Conservation (phyloP, 257 asterid genomes). For the Ophiorrhiza pumila region DNA sequence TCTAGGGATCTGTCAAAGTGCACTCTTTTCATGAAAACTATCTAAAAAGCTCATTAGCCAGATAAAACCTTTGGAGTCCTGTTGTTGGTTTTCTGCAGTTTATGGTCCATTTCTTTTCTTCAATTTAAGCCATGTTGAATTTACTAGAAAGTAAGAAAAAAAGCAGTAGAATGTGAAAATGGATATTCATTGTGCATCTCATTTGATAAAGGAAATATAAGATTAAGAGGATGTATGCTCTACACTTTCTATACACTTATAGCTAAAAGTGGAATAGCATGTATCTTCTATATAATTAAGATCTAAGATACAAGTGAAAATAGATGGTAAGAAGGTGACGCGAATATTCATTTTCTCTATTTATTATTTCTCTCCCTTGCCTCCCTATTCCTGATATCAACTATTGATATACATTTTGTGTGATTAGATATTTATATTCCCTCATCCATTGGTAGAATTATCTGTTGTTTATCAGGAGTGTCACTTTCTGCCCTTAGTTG, state of each 20-base stretch:
- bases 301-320: neutral
- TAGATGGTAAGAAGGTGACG: no score
- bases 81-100: neutral
- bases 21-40: neutral
- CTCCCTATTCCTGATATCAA: neutral
- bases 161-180: neutral
- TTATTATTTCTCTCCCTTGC: neutral
- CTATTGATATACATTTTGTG: neutral
- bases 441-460: neutral
- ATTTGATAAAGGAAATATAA: neutral
- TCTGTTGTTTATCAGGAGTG: no score
- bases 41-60: neutral
- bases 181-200: neutral
- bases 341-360: neutral
- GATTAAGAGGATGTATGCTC: neutral
- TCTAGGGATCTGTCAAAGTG: neutral
- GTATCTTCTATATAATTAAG: neutral
- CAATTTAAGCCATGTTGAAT: neutral
- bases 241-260: neutral
- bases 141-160: neutral
- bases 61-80: neutral
- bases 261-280: neutral
- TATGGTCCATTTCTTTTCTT: neutral
- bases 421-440: neutral
- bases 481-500: neutral